A percentile compares a stretch with the other conserved stretches of the same genome.
These are phyloP conservation scores for Sesbania bispinosa DNA, from an alignment of 306 rosid species.

Conservation along the genomic window DNA sequence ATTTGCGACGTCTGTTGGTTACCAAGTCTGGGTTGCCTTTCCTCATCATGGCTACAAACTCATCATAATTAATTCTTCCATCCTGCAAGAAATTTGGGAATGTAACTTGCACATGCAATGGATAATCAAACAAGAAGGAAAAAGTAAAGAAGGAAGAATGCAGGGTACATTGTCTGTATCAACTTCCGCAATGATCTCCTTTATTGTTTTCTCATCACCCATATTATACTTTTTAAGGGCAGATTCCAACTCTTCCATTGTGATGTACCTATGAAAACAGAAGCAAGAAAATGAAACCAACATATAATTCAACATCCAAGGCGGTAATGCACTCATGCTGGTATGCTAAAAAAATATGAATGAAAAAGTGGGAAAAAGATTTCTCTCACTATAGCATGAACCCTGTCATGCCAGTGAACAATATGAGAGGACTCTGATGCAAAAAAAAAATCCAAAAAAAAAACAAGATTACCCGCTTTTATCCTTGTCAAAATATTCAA, in stretches of 20 bases:
- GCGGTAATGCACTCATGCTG: not conserved
- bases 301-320: not conserved
- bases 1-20: constrained; percentile 61
- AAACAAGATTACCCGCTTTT: constrained; percentile 77
- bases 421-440: not conserved
- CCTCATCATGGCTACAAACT: constrained; percentile 95
- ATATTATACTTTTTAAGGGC: constrained; percentile 85
- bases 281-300: constrained; percentile 17
- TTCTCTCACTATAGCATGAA: not conserved
- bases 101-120: not conserved
- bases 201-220: constrained; percentile 92
- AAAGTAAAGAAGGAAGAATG: constrained; percentile 8
- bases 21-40: constrained; percentile 77
- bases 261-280: constrained; percentile 58
- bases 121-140: not conserved
- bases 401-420: not conserved
- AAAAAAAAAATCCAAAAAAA: not conserved
- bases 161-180: constrained; percentile 72
- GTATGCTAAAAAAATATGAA: not conserved
- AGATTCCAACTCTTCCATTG: constrained; percentile 83
- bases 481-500: constrained; percentile 82
- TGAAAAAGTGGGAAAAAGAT: not conserved
- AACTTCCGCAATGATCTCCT: constrained; percentile 93
- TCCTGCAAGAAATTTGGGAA: constrained; percentile 53
- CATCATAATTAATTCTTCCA: constrained; percentile 90